A percentile compares a stretch with the other conserved stretches of the same genome.
phyloP scores from a whole-genome alignment of 148 eudicot species.

The Cornus controversa region DNA sequence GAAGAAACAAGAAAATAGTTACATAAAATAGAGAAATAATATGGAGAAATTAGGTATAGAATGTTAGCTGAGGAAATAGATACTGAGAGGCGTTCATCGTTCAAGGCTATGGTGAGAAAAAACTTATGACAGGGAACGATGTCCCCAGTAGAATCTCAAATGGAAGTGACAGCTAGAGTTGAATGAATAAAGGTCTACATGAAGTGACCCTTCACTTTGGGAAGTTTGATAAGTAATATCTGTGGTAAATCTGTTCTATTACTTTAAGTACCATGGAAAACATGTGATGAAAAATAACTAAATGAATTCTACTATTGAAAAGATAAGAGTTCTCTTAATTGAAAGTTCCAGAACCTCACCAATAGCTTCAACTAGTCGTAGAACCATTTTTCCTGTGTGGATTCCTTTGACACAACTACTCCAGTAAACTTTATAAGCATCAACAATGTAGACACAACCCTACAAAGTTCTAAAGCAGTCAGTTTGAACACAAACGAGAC shows the following conservation, averaged over 20 bases:
- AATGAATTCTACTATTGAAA: neutral
- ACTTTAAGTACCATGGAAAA: neutral
- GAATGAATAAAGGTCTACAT: neutral
- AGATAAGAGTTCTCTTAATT: neutral
- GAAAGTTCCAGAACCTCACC: constrained; percentile 46
- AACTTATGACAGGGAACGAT: neutral
- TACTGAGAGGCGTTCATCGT: neutral
- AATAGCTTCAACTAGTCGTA: constrained; percentile 89
- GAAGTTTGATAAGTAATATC: neutral
- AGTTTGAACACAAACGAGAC: neutral
- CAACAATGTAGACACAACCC: constrained; percentile 88
- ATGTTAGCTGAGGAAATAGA: neutral
- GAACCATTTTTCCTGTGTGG: constrained; percentile 90
- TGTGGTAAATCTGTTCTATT: neutral
- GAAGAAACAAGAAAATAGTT: too few species aligned
- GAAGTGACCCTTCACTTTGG: neutral
- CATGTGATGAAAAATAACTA: too few species aligned
- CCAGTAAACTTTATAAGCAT: constrained; percentile 87
- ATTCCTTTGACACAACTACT: constrained; percentile 73
- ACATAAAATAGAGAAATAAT: neutral
- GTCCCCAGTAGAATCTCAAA: neutral
- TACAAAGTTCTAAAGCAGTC: constrained; percentile 30
- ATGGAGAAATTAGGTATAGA: neutral
- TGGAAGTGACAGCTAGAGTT: neutral
- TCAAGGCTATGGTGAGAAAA: neutral